Conservation (phyloP, 2,329 filamentous ascomycete genomes). For the Dactylella cylindrospora region DNA sequence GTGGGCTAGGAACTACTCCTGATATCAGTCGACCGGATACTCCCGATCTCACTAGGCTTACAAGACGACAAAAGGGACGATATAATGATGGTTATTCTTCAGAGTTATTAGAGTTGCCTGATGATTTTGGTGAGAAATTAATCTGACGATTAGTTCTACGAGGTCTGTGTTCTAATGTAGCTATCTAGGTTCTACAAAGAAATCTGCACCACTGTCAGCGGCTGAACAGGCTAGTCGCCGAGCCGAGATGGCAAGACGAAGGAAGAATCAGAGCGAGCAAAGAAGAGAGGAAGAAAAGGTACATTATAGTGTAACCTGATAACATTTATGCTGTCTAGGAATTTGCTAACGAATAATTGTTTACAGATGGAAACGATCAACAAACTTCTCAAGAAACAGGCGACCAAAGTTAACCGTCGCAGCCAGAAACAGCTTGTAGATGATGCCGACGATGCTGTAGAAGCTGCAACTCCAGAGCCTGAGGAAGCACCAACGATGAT, state of each 20-base stretch:
- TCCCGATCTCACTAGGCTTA: conserved; percentile 67
- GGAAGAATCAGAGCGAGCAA: conserved; percentile 74
- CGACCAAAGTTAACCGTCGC: conserved; percentile 65
- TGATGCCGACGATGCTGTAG: conserved; percentile 51
- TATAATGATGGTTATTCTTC: conserved; percentile 58
- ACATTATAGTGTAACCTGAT: conserved; percentile 34
- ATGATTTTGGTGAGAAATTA: conserved; percentile 51
- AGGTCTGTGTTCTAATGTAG: conserved; percentile 24
- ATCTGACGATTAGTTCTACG: background rate
- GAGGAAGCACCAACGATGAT: conserved; percentile 65
- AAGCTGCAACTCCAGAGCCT: conserved; percentile 53
- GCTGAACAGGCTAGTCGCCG: conserved; percentile 73
- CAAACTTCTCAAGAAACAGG: conserved; percentile 82
- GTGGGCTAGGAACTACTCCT: conserved; percentile 13
- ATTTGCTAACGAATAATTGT: conserved; percentile 1
- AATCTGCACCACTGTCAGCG: conserved; percentile 59
- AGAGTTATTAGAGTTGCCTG: conserved; percentile 54
- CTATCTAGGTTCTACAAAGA: conserved; percentile 29
- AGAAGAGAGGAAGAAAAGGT: conserved; percentile 78
- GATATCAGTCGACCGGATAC: conserved; percentile 52
- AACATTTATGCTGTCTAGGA: background rate
- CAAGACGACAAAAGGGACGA: conserved; percentile 66
- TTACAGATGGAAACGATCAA: conserved; percentile 83
- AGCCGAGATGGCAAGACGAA: conserved; percentile 70
- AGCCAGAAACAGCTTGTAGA: conserved; percentile 54